Conservation (phyloP, 306 rosid species). For the Gastrolobium bilobum region DNA sequence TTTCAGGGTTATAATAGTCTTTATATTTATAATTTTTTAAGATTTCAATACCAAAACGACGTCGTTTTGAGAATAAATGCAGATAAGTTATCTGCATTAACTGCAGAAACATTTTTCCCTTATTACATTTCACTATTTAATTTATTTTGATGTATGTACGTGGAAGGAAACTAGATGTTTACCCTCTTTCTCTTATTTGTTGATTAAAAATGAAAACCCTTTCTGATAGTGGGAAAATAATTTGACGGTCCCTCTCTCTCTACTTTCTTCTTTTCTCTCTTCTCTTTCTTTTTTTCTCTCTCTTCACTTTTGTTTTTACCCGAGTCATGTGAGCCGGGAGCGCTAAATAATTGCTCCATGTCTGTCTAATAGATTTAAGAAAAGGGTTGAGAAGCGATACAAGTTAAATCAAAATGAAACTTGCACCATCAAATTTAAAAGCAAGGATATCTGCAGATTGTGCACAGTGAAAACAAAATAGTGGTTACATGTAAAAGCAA, state of each 20-base stretch:
- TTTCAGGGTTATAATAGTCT: too few species aligned
- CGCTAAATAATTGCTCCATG: too few species aligned
- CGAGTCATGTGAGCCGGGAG: too few species aligned
- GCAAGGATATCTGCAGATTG: not conserved
- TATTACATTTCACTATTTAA: conserved; percentile 4
- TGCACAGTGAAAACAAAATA: conserved; percentile 25
- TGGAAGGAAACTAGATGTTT: conserved; percentile 10
- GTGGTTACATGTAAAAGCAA: conserved; percentile 25
- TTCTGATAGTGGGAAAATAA: conserved; percentile 24
- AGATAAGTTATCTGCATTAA: too few species aligned
- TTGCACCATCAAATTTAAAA: conserved; percentile 32
- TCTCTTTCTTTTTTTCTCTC: too few species aligned
- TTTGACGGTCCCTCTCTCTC: too few species aligned
- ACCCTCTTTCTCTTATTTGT: not conserved
- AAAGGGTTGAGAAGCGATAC: conserved; percentile 14
- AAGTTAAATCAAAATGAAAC: conserved; percentile 52
- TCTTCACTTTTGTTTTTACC: too few species aligned
- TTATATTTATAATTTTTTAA: too few species aligned
- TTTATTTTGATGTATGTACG: not conserved
- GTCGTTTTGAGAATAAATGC: too few species aligned
- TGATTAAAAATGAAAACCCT: conserved; percentile 20
- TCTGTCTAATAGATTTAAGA: conserved; percentile 12
- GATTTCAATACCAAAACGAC: too few species aligned
- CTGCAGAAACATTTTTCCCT: too few species aligned
- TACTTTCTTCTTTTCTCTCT: too few species aligned